Evolutionary conservation across 148 eudicot species (phyloP).

Genomic region (Rhododendron ovatum): DNA sequence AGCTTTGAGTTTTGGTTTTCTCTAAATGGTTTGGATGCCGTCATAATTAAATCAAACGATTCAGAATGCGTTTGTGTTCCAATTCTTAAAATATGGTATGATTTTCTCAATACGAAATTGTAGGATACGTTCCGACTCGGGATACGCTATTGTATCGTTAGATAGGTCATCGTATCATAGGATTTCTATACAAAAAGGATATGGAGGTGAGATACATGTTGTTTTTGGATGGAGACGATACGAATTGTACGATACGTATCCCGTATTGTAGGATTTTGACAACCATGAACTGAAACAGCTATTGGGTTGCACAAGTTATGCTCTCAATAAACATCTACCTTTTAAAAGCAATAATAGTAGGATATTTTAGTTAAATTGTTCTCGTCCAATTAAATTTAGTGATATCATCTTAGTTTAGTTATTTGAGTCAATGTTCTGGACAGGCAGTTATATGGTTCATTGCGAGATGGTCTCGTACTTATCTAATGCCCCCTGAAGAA

Average conservation of each 20-base stretch:
- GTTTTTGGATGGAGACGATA: background rate
- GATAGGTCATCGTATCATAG: background rate
- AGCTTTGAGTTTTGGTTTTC: background rate
- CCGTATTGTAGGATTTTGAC: too few species aligned
- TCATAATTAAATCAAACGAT: too few species aligned
- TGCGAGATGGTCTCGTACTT: slow-evolving; percentile 90
- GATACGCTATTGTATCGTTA: too few species aligned
- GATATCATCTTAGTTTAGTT: slow-evolving; percentile 9
- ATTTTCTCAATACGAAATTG: background rate
- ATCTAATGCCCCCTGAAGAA: slow-evolving; percentile 61
- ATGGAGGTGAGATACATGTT: background rate
- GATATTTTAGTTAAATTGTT: background rate
- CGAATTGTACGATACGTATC: background rate
- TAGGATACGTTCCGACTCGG: background rate
- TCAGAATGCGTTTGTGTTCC: background rate
- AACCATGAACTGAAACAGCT: background rate
- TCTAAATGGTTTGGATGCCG: background rate
- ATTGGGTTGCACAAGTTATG: background rate
- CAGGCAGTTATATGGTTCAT: slow-evolving; percentile 96
- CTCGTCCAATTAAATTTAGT: background rate
- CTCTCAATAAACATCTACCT: background rate
- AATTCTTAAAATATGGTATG: background rate
- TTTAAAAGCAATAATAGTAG: background rate
- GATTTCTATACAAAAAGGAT: background rate
- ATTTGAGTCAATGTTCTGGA: slow-evolving; percentile 15